These are phyloP conservation scores for Fraxinus americana DNA, from an alignment of 257 asterid genomes.

Conservation along the genomic window DNA sequence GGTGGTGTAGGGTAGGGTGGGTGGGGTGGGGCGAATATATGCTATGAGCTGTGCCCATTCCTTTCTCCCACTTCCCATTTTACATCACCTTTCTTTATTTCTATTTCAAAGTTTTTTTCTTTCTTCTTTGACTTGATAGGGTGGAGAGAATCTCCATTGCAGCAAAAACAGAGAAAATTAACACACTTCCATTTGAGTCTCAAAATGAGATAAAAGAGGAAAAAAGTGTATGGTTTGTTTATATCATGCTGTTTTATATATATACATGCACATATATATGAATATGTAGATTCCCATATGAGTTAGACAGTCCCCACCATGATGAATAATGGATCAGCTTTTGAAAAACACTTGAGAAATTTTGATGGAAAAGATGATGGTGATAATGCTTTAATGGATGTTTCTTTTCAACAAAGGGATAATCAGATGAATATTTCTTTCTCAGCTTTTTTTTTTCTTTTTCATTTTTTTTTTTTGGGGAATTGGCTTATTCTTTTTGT, in stretches of 20 bases:
- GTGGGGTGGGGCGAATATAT: constrained; percentile 64
- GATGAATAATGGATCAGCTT: constrained; percentile 64
- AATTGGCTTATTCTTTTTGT: constrained; percentile 83
- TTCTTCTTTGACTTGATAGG: constrained; percentile 73
- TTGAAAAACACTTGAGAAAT: constrained; percentile 45
- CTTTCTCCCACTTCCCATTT: constrained; percentile 68
- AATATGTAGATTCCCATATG: constrained; percentile 49
- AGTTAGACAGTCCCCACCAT: constrained; percentile 68
- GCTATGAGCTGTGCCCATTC: constrained; percentile 65
- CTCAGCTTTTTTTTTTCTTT: constrained; percentile 22
- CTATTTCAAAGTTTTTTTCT: constrained; percentile 23
- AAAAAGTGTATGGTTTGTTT: constrained; percentile 74
- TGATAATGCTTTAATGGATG: constrained; percentile 42
- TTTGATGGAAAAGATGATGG: constrained; percentile 41
- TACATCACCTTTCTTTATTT: constrained; percentile 48
- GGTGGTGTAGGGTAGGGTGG: neutral
- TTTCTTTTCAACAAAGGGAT: constrained; percentile 32
- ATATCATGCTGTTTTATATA: constrained; percentile 12
- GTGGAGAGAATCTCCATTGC: constrained; percentile 64
- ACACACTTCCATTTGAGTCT: constrained; percentile 64
- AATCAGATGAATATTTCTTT: constrained; percentile 21
- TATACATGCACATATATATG: too few relatives aligned
- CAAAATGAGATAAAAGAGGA: constrained; percentile 34
- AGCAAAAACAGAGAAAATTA: constrained; percentile 74
- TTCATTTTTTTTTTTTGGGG: neutral